These are phyloP conservation scores for Suhomyces guaymorum DNA, from an alignment of 1,139 yeast species.

Conservation along the genomic window DNA sequence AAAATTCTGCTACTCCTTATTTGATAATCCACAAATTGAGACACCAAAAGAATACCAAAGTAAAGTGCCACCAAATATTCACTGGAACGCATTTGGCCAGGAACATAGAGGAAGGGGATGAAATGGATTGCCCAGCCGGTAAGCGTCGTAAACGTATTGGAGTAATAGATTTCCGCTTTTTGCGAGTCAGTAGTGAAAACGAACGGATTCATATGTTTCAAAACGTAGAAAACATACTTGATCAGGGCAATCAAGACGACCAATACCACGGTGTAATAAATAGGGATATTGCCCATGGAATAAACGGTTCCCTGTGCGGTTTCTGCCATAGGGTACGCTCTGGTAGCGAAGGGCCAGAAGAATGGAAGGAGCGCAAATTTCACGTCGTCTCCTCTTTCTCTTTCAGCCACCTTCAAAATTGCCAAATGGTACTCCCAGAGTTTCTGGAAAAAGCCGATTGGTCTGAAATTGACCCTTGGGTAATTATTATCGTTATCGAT, in stretches of 20 bases:
- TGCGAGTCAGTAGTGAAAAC: slow-evolving; percentile 17
- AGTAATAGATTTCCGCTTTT: slow-evolving; percentile 21
- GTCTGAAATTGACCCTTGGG: slow-evolving; percentile 29
- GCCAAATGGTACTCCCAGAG: slow-evolving; percentile 37
- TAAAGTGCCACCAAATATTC: slow-evolving; percentile 43
- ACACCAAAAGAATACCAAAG: slow-evolving; percentile 34
- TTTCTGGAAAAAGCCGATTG: slow-evolving; percentile 27
- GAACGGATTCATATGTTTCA: slow-evolving; percentile 39
- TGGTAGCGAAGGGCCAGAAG: slow-evolving; percentile 40
- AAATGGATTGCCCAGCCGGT: slow-evolving; percentile 42
- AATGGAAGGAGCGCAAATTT: slow-evolving; percentile 21
- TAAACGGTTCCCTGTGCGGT: slow-evolving; percentile 35
- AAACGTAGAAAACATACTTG: slow-evolving; percentile 22
- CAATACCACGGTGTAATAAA: slow-evolving; percentile 32
- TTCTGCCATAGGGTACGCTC: slow-evolving; percentile 32
- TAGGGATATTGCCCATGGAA: slow-evolving; percentile 37
- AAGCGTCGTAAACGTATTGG: slow-evolving; percentile 26
- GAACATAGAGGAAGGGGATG: slow-evolving; percentile 35
- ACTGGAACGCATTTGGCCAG: slow-evolving; percentile 37
- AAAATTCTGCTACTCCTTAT: slow-evolving; percentile 19
- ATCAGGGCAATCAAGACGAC: slow-evolving; percentile 22
- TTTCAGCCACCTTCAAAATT: slow-evolving; percentile 33
- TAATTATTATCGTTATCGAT: slow-evolving; percentile 29
- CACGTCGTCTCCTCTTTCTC: slow-evolving; percentile 24
- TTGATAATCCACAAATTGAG: slow-evolving; percentile 36